A percentile compares a stretch with the other conserved stretches of the same genome.
Evolutionary conservation across 495 filamentous ascomycete species (phyloP).

Genomic region (Neurospora sp.): DNA sequence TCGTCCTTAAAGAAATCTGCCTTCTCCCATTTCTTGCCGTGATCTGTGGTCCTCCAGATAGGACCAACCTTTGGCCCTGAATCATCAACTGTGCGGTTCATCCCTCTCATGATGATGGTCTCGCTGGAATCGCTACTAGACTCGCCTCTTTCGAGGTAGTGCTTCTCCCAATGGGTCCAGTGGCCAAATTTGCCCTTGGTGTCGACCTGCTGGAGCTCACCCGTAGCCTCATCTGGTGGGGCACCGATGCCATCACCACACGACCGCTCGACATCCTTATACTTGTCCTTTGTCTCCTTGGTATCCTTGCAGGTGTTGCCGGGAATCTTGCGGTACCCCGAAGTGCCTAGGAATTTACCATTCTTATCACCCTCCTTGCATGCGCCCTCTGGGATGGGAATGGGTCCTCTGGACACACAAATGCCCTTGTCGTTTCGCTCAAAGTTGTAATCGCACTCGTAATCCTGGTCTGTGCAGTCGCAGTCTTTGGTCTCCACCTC

Average conservation of each 20-base stretch:
- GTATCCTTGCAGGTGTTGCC: constrained; percentile 68
- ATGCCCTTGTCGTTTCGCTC: constrained; percentile 41
- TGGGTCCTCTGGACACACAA: constrained; percentile 44
- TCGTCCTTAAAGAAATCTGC: constrained; percentile 48
- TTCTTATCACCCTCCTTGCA: constrained; percentile 52
- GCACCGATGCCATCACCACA: constrained; percentile 35
- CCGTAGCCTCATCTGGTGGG: constrained; percentile 38
- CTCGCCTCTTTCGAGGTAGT: constrained; percentile 73
- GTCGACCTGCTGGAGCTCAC: constrained; percentile 42
- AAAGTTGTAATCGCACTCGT: constrained; percentile 93
- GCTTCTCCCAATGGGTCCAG: constrained; percentile 49
- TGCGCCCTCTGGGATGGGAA: constrained; percentile 48
- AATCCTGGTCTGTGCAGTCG: constrained; percentile 72
- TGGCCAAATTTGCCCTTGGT: constrained; percentile 47
- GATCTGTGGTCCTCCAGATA: constrained; percentile 65
- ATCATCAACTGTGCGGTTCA: constrained; percentile 29
- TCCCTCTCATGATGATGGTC: constrained; percentile 68
- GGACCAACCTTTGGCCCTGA: constrained; percentile 22
- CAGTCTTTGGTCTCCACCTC: constrained; percentile 54
- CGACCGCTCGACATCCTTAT: constrained; percentile 47
- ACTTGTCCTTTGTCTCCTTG: constrained; percentile 43
- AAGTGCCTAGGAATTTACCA: constrained; percentile 69
- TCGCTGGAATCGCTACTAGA: constrained; percentile 57
- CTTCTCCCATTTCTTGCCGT: constrained; percentile 69
- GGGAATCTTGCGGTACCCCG: constrained; percentile 85